Conservation (phyloP, 1,139 yeast genomes). For the Saccharomyces hybrid region DNA sequence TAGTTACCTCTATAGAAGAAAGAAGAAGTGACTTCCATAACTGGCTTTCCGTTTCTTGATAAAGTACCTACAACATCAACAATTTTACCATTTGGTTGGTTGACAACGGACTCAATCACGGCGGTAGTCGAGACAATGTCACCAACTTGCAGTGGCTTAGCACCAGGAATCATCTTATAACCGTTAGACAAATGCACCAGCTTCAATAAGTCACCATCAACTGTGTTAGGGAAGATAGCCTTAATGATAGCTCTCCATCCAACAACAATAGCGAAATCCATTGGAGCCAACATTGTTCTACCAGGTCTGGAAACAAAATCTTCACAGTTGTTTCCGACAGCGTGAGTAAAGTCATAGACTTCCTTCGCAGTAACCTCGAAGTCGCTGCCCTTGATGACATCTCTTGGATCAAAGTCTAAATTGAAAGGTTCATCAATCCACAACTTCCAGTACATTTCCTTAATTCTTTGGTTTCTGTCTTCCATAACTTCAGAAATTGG, state of each 20-base stretch:
- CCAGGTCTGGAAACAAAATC: conserved; percentile 89
- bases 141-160: conserved; percentile 81
- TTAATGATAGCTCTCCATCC: conserved; percentile 98
- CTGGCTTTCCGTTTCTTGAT: conserved; percentile 66
- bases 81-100: conserved; percentile 88
- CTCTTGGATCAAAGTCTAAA: conserved; percentile 58
- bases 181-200: conserved; percentile 94
- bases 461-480: conserved; percentile 86
- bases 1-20: conserved; percentile 95
- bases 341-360: conserved; percentile 90
- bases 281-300: conserved; percentile 83
- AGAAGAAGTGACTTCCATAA: conserved; percentile 90
- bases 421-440: conserved; percentile 82
- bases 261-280: conserved; percentile 97
- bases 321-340: conserved; percentile 94
- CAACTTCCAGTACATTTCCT: conserved; percentile 92
- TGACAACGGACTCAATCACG: conserved; percentile 77
- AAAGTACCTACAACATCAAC: conserved; percentile 93
- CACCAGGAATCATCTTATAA: conserved; percentile 89
- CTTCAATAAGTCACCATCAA: conserved; percentile 92
- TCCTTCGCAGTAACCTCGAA: conserved; percentile 66
- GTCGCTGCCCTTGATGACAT: conserved; percentile 56
- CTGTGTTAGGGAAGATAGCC: conserved; percentile 91
- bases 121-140: conserved; percentile 81
- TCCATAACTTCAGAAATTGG: conserved; percentile 88